Evolutionary conservation across 805 yeast species (phyloP).

Genomic region (Tetrapisispora phaffii): DNA sequence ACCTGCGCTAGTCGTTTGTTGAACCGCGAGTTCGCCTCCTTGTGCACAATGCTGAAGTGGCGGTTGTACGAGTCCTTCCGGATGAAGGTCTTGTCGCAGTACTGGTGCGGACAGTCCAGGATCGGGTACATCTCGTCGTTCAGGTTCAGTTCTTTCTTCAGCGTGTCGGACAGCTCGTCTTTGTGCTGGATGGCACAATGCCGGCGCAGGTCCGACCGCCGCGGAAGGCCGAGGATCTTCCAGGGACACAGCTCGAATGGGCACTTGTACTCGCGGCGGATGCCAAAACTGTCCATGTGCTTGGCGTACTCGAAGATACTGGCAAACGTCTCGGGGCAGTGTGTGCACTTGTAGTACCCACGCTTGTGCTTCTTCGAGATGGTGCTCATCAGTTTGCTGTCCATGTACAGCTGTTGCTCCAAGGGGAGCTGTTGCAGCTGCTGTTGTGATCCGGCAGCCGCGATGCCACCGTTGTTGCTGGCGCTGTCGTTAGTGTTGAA

Average conservation of each 20-base stretch:
- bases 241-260: constrained; percentile 40
- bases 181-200: constrained; percentile 42
- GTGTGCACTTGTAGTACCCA: constrained; percentile 39
- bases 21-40: constrained; percentile 32
- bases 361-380: constrained; percentile 29
- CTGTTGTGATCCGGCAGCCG: too few relatives aligned
- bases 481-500: too few relatives aligned
- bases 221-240: constrained; percentile 39
- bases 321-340: constrained; percentile 35
- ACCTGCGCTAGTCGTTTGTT: constrained; percentile 29
- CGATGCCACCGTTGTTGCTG: too few relatives aligned
- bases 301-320: constrained; percentile 32
- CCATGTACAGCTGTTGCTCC: constrained; percentile 20
- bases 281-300: constrained; percentile 36
- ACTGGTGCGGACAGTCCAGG: constrained; percentile 24
- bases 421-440: constrained; percentile 1
- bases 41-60: constrained; percentile 44
- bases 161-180: constrained; percentile 20
- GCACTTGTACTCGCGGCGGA: constrained; percentile 36
- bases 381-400: constrained; percentile 19
- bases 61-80: constrained; percentile 46
- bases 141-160: constrained; percentile 22
- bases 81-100: constrained; percentile 41
- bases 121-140: constrained; percentile 25
- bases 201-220: constrained; percentile 40